Percentiles rank a stretch among this genome's conserved stretches.
phyloP scores from a whole-genome alignment of 352 stramenopile genomes.

The Phytophthora uliginosa region DNA sequence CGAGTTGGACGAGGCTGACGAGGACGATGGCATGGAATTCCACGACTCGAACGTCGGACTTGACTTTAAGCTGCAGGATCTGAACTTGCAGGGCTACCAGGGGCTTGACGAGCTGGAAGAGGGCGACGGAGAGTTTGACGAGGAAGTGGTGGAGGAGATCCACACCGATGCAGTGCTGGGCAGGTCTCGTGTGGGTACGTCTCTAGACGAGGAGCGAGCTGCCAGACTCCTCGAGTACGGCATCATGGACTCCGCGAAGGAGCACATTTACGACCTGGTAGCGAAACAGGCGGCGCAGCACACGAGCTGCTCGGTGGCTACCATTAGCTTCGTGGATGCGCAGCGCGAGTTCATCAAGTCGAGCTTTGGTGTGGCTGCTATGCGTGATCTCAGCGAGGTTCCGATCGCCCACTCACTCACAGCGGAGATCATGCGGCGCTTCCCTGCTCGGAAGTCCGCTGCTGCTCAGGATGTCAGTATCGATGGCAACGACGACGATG shows the following conservation, averaged over 20 bases:
- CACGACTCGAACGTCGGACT: conserved; percentile 55
- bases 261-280: conserved; percentile 65
- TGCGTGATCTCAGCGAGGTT: conserved; percentile 45
- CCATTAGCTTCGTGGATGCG: conserved; percentile 75
- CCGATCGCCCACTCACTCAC: conserved; percentile 67
- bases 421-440: conserved; percentile 65
- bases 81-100: conserved; percentile 56
- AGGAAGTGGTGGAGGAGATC: conserved; percentile 64
- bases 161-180: conserved; percentile 37
- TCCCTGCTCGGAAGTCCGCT: conserved; percentile 23
- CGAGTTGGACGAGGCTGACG: conserved; percentile 49
- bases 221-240: conserved; percentile 57
- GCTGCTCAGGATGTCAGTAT: conserved; percentile 38
- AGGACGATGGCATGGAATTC: conserved; percentile 49
- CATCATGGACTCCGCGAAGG: conserved; percentile 65
- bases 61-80: conserved; percentile 49
- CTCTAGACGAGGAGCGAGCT: conserved; percentile 50
- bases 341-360: conserved; percentile 70
- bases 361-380: conserved; percentile 45
- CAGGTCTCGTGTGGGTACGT: conserved; percentile 20
- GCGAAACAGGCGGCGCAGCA: conserved; percentile 66
- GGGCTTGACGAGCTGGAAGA: conserved; percentile 50
- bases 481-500: conserved; percentile 34
- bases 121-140: conserved; percentile 52
- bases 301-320: conserved; percentile 57